Evolutionary conservation across 2,329 filamentous ascomycete genomes (phyloP), one percentile per base, ranked within the genome.

Genomic region (Clonostachys sp.): DNA sequence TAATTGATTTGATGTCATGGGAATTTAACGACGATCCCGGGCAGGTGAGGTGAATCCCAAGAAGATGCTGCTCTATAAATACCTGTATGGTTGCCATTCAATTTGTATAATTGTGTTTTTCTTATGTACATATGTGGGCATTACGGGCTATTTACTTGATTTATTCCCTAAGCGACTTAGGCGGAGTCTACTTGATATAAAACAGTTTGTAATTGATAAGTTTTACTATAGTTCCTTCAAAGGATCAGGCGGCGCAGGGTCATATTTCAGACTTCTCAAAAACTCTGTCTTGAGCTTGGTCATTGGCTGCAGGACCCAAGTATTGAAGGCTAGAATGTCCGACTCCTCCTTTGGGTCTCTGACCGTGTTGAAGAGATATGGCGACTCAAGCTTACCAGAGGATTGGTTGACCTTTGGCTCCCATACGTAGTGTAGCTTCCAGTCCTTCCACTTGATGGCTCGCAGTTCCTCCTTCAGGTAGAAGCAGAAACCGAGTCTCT

Each of bases 381-480:
- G 63, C 8, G 55, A 58, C 45, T 66, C 63, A 0, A 65, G 54
- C n/a, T 50, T 53, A 1, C 61, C 63, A 0, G 51, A 55, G 0
- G 58, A 63, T 45, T 65, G 50, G 34, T 66, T 66, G 4, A 66
- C 63, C 33, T 62, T 59, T 5, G 63, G 63, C 45, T 65, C 63
- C 62, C 62, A 66, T 1, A 65, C 52, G 1, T 61, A 18, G 34
- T 66, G 62, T 2, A 66, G 51, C 39, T 65, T 66, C 63, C 62
- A 66, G 38, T 66, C 61, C 17, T 50, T 54, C 63, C 63, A 66
- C 35, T 64, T 66, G 12, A 66, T 55, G 1, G 62, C 62, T 0
- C 61, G 55, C 13, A 66, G 42, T n/a, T 65, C 57, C 2, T 65
- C 58, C 24, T 66, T 65, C 45, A 65, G 62, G 24, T 65, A 66